A percentile compares a stretch with the other conserved stretches of the same genome.
These are phyloP conservation scores for Fonsecaea monophora DNA, from an alignment of 2,329 filamentous ascomycete species.

Conservation along the genomic window DNA sequence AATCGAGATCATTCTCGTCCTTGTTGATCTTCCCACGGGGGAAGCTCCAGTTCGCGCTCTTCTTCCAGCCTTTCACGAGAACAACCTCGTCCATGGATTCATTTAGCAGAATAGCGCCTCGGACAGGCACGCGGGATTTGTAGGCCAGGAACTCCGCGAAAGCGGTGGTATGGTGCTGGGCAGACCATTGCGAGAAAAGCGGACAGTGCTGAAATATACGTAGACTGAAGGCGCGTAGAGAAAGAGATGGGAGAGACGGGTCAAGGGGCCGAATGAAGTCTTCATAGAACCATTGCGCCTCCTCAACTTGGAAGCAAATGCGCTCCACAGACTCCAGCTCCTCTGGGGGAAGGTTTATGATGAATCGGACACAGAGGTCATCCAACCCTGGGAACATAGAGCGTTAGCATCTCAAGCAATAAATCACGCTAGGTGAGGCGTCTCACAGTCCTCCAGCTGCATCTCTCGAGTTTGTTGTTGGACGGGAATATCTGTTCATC, in stretches of 20 bases:
- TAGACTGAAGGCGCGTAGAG: conserved; percentile 82
- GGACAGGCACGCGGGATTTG: conserved; percentile 91
- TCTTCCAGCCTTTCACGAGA: conserved; percentile 97
- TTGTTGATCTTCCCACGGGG: conserved; percentile 98
- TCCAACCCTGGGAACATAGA: conserved; percentile 73
- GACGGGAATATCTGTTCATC: conserved; percentile 66
- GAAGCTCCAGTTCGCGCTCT: conserved; percentile 94
- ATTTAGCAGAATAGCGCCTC: conserved; percentile 92
- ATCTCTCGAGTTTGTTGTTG: conserved; percentile 62
- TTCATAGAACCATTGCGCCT: conserved; percentile 99
- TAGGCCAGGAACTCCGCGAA: conserved; percentile 93
- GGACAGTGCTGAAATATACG: conserved; percentile 95
- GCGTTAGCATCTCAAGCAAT: conserved; percentile 22
- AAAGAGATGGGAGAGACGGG: conserved; percentile 81
- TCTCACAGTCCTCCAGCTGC: conserved; percentile 84
- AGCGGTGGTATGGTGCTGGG: conserved; percentile 77
- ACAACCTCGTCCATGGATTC: conserved; percentile 92
- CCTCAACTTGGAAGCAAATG: conserved; percentile 98
- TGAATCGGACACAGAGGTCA: conserved; percentile 96
- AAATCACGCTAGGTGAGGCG: not conserved
- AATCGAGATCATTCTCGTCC: conserved; percentile 91
- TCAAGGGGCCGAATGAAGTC: conserved; percentile 95
- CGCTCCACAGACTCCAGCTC: conserved; percentile 88
- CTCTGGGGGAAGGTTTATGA: conserved; percentile 92
- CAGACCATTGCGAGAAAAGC: conserved; percentile 79